Conservation (phyloP, 768 basidiomycete genomes). For the Filobasidium wieringae region DNA sequence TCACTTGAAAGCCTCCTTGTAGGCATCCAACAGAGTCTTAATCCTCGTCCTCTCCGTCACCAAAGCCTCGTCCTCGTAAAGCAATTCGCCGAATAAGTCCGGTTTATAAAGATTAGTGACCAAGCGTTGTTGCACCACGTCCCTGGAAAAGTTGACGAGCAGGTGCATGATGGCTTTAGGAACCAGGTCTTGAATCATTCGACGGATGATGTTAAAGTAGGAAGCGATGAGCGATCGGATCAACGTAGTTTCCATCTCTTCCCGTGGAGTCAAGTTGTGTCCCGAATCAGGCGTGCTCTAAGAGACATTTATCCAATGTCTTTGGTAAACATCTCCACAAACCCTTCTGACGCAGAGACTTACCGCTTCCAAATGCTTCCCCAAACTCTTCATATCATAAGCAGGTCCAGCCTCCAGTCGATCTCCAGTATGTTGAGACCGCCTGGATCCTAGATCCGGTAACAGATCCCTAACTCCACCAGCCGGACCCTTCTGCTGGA, state of each 20-base stretch:
- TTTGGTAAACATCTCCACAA: too few species aligned
- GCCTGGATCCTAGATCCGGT: constrained; percentile 31
- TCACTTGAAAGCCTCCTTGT: constrained; percentile 52
- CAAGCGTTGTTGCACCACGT: constrained; percentile 89
- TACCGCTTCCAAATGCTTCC: constrained; percentile 94
- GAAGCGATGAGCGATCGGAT: constrained; percentile 90
- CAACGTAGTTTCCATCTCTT: constrained; percentile 92
- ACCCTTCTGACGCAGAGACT: constrained; percentile 38
- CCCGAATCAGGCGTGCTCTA: constrained; percentile 51
- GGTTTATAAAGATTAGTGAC: constrained; percentile 94
- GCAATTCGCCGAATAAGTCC: constrained; percentile 72
- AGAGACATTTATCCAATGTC: too few species aligned
- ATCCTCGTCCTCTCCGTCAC: constrained; percentile 87
- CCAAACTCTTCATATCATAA: constrained; percentile 96
- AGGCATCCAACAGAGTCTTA: constrained; percentile 87
- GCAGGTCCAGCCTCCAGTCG: constrained; percentile 45
- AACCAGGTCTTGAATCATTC: constrained; percentile 90
- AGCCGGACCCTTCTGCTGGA: constrained; percentile 2
- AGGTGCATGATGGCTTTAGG: constrained; percentile 96
- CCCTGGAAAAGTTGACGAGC: constrained; percentile 74
- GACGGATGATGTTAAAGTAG: constrained; percentile 91
- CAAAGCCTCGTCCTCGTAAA: constrained; percentile 90
- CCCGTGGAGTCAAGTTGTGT: constrained; percentile 57
- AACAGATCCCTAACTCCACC: constrained; percentile 23
- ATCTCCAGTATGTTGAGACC: constrained; percentile 17